Evolutionary conservation across 2,329 filamentous ascomycete genomes (phyloP).

Genomic region (Periconia digitata): DNA sequence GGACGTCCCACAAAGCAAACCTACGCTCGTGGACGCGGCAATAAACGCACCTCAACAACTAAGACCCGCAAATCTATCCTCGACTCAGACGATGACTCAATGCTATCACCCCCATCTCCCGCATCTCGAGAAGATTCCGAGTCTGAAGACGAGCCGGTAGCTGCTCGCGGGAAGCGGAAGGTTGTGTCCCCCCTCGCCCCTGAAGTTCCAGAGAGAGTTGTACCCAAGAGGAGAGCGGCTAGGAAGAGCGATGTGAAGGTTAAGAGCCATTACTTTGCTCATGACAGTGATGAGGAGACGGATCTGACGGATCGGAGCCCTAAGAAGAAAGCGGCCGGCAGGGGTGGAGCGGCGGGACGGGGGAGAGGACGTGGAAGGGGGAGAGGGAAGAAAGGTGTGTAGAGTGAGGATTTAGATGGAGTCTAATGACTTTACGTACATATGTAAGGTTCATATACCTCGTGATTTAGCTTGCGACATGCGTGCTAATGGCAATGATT

Average conservation of each 20-base stretch:
- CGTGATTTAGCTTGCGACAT: no score
- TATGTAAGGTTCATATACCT: no score
- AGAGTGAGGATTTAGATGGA: no score
- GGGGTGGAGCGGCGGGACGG: constrained; percentile 13
- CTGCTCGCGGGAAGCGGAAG: constrained; percentile 4
- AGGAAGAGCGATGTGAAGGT: constrained; percentile 31
- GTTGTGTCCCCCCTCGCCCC: constrained; percentile 7
- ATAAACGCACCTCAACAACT: constrained; percentile 10
- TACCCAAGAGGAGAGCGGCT: constrained; percentile 28
- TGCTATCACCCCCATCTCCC: constrained; percentile 10
- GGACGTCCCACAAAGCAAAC: constrained; percentile 2
- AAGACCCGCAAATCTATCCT: constrained; percentile 9
- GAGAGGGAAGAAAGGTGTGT: constrained; percentile 9
- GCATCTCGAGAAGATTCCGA: constrained; percentile 1
- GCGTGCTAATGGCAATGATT: no score
- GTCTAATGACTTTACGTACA: no score
- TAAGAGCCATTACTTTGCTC: constrained; percentile 38
- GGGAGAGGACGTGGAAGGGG: constrained; percentile 13
- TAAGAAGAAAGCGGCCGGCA: no score
- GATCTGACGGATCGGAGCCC: constrained; percentile 33
- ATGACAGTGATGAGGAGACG: constrained; percentile 35
- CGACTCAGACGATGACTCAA: constrained; percentile 12
- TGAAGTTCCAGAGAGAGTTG: neutral
- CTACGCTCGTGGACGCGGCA: constrained; percentile 16
- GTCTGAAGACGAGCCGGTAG: neutral